These are phyloP conservation scores for Citrus maxima DNA, from an alignment of 345 rosid species.

Conservation along the genomic window DNA sequence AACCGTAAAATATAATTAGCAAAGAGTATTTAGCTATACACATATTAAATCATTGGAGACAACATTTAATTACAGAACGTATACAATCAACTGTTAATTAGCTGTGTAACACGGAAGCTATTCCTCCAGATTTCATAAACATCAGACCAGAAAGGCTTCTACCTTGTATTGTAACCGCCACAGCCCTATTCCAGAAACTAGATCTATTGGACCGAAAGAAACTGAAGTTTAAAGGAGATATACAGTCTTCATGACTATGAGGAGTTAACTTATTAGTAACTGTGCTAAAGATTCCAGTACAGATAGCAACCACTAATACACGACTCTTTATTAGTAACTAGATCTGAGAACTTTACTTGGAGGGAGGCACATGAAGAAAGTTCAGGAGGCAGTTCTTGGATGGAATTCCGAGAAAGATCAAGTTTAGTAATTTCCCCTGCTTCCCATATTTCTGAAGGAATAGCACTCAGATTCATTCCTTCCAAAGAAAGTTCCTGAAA, in stretches of 20 bases:
- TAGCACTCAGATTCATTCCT: conserved; percentile 60
- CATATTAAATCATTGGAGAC: no score
- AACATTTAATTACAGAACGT: no score
- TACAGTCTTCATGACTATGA: background rate
- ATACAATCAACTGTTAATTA: background rate
- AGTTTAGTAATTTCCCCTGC: conserved; percentile 64
- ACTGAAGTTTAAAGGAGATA: background rate
- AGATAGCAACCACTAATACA: background rate
- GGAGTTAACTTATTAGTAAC: background rate
- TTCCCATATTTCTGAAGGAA: conserved; percentile 89
- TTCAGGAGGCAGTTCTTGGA: conserved; percentile 68
- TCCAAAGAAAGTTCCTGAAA: conserved; percentile 77
- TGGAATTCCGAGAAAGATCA: conserved; percentile 79
- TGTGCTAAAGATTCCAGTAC: background rate
- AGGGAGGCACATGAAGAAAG: conserved; percentile 69
- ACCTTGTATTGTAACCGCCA: background rate
- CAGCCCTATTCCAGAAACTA: background rate
- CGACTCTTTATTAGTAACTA: background rate
- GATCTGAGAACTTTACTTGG: conserved; percentile 40
- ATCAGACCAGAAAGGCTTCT: background rate
- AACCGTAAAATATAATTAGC: no score
- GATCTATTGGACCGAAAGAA: background rate
- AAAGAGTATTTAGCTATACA: no score
- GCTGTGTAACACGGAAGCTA: background rate
- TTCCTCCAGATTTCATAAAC: background rate